These are phyloP conservation scores for Colletotrichum sp. DNA, from an alignment of 2,329 filamentous ascomycete genomes.

Conservation along the genomic window DNA sequence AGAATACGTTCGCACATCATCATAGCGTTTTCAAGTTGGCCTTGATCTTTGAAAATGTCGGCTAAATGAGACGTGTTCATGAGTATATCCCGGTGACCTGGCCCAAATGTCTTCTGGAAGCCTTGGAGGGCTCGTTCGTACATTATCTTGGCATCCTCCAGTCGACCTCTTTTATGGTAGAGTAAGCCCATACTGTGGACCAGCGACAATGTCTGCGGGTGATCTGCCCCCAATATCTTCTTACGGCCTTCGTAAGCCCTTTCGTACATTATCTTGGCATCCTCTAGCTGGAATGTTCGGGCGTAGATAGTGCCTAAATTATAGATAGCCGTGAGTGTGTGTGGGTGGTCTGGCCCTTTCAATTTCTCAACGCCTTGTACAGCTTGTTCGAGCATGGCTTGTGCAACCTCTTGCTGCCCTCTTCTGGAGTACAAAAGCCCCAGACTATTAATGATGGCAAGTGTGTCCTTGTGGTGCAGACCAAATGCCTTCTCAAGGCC, in stretches of 20 bases:
- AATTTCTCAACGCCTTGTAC: conserved; percentile 19
- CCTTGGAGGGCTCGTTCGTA: not conserved
- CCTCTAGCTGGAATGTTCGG: conserved; percentile 17
- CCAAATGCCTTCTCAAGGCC: conserved; percentile 25
- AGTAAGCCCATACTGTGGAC: accelerated
- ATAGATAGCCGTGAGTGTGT: not conserved
- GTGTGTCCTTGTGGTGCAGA: not conserved
- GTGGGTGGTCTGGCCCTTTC: not conserved
- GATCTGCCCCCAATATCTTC: conserved; percentile 20
- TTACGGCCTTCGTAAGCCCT: conserved; percentile 32
- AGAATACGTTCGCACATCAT: not conserved
- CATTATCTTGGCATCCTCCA: not conserved
- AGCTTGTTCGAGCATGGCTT: not conserved
- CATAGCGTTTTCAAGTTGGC: not conserved
- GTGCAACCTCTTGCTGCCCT: too few relatives aligned
- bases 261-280: conserved; percentile 33
- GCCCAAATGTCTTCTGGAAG: not conserved
- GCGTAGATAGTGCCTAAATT: not conserved
- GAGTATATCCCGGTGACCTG: not conserved
- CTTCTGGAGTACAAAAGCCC: too few relatives aligned
- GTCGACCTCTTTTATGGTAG: not conserved
- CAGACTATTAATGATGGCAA: not conserved
- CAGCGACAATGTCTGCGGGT: not conserved
- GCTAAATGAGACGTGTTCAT: accelerated
- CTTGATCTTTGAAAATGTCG: accelerated